Evolutionary conservation across 169 alveolate species (phyloP).

Genomic region (Plasmodium yoelii): DNA sequence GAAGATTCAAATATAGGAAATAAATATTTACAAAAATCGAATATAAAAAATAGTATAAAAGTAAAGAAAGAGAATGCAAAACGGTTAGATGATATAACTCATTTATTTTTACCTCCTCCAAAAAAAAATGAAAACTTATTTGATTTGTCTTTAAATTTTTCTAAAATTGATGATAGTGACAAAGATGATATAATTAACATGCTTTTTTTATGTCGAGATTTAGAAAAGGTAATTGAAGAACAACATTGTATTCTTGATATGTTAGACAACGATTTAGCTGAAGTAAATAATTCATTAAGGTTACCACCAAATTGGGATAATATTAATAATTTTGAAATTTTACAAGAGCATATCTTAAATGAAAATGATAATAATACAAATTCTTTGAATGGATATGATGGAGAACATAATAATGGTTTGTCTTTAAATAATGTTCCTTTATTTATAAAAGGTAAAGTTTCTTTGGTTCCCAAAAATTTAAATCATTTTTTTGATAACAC

Average conservation of each 20-base stretch:
- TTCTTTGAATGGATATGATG: too few relatives aligned
- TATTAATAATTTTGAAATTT: constrained; percentile 37
- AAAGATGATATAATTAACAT: constrained; percentile 84
- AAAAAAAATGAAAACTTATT: constrained; percentile 39
- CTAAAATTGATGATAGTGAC: constrained; percentile 58
- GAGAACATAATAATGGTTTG: background rate
- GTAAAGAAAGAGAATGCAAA: constrained; percentile 21
- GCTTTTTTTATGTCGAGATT: constrained; percentile 86
- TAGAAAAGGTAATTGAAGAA: constrained; percentile 88
- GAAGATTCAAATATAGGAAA: background rate
- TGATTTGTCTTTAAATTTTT: constrained; percentile 32
- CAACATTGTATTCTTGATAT: constrained; percentile 87
- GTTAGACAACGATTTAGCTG: constrained; percentile 86
- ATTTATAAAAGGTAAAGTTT: constrained; percentile 52
- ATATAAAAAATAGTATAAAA: background rate
- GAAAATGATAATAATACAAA: background rate
- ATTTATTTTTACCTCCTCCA: constrained; percentile 27
- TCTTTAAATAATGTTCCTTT: constrained; percentile 52
- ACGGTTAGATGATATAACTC: constrained; percentile 50
- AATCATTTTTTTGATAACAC: constrained; percentile 29
- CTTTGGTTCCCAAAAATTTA: constrained; percentile 48
- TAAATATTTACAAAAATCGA: background rate
- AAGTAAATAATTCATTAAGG: constrained; percentile 84
- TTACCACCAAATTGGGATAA: constrained; percentile 82
- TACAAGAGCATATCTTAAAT: constrained; percentile 40